Base-by-base conservation (phyloP, 768 basidiomycete species). In the Ephemerocybe angulata region DNA sequence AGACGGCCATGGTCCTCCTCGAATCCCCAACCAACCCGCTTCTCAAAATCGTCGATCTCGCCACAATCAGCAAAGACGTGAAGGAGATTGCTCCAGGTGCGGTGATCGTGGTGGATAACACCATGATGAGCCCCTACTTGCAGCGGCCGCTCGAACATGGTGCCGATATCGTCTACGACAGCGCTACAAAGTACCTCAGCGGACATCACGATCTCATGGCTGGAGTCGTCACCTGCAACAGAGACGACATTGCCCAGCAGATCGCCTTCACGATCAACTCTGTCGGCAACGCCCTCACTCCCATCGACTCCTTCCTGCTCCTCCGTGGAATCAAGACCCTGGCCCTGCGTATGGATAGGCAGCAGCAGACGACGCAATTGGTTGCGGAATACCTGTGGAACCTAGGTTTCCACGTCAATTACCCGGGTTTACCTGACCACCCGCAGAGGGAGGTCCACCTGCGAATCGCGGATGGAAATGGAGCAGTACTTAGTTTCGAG, bases 151-250 rank as follows among this genome's bases (percentile, higher is more conserved):
- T 98, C 33, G 93, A 98, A 64, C 88, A 97, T 53, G 97, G 96
- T 15, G 92, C 92, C 46, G 97, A 99, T 67, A 85, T 99, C 53
- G 95, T 98, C 8, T 99, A 99, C 65, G 97, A 99, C 70, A 95
- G 93, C 56, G 97, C 87, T 10, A 98, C 97, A 22, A 99, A 99
- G 68, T 98, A 98, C 70, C 79, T 99, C 43, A 93, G 90, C 54
- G 97, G 97, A 7, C 97, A 99, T 65, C 97, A 99, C 71, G 97
- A 99, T 67, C 84, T 99, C 59, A 99, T 99, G 97, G 96, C 97
- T 0, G 97, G 97, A 56, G 85, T 92, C 42, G 89, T 98, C 60
- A 87, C 85, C 25, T 97, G 94, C 73, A 90, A 94, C 72, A 77
- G 90, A 49, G 93, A 95, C 53, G 94, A 97, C 62, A 64, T 98